Conservation (phyloP, 2,329 filamentous ascomycete genomes). For the Alternaria sp. region DNA sequence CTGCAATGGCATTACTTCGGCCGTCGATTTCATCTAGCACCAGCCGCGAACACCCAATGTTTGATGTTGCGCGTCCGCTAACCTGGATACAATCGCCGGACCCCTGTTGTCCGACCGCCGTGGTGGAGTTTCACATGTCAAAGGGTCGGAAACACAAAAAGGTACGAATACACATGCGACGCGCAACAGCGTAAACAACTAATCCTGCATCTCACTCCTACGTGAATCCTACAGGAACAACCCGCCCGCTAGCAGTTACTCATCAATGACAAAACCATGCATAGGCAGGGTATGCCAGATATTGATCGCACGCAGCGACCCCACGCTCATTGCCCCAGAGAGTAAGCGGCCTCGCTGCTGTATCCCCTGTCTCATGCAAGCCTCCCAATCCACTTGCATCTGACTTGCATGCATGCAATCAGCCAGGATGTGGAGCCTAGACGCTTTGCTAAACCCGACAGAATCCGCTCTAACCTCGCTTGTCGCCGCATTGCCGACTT, state of each 20-base stretch:
- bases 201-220: not conserved
- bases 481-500: conserved; percentile 13
- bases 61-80: conserved; percentile 22
- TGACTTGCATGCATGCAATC: conserved; percentile 31
- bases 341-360: conserved; percentile 21
- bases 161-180: not conserved
- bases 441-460: conserved; percentile 23
- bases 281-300: conserved; percentile 8
- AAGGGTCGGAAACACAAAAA: not conserved
- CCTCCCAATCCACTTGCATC: conserved; percentile 30
- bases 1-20: conserved; percentile 14
- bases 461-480: conserved; percentile 18
- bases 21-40: conserved; percentile 13
- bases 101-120: conserved; percentile 15
- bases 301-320: conserved; percentile 14
- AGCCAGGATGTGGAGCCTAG: conserved; percentile 30
- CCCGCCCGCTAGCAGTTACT: not conserved
- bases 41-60: conserved; percentile 5
- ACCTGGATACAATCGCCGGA: conserved; percentile 15
- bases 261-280: conserved; percentile 7
- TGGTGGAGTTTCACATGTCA: conserved; percentile 23
- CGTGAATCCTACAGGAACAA: not conserved
- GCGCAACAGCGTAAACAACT: not conserved
- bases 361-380: conserved; percentile 25
- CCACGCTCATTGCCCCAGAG: conserved; percentile 28